Evolutionary conservation across 805 yeast species (phyloP).

Genomic region (Lipomyces chichibuensis): DNA sequence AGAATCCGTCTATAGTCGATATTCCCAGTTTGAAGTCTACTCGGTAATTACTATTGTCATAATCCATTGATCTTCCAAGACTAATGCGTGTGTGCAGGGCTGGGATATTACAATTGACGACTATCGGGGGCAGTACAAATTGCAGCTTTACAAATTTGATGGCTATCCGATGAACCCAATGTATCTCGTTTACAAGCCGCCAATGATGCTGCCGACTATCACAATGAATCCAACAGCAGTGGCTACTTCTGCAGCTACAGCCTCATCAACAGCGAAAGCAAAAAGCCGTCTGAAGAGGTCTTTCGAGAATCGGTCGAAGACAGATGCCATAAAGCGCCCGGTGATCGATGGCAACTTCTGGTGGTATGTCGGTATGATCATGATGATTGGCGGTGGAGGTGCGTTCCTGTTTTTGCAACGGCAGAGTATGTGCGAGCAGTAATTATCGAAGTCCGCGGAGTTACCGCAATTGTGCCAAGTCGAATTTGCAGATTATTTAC

Average conservation of each 20-base stretch:
- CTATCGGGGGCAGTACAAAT: constrained; percentile 81
- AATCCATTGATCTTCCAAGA: not conserved
- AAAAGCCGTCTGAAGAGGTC: constrained; percentile 14
- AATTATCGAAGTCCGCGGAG: not conserved
- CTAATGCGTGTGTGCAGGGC: constrained; percentile 9
- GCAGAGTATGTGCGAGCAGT: constrained; percentile 3
- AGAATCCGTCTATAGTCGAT: constrained; percentile 60
- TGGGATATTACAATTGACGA: constrained; percentile 62
- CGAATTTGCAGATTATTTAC: not conserved
- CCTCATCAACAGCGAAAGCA: constrained; percentile 15
- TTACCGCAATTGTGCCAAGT: not conserved
- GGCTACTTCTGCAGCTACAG: constrained; percentile 40
- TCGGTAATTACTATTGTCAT: constrained; percentile 14
- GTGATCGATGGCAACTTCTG: constrained; percentile 24
- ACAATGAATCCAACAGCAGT: constrained; percentile 83
- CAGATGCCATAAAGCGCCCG: constrained; percentile 41
- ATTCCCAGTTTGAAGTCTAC: constrained; percentile 57
- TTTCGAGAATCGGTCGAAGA: constrained; percentile 42
- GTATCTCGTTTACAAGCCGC: constrained; percentile 89
- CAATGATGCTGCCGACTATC: constrained; percentile 91
- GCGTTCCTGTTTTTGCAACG: constrained; percentile 39
- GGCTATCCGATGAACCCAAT: constrained; percentile 84
- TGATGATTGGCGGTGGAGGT: constrained; percentile 46
- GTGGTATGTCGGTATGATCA: constrained; percentile 49
- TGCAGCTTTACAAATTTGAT: constrained; percentile 69